These are phyloP conservation scores for Neurospora terricola DNA, from an alignment of 495 filamentous ascomycete genomes.

Conservation along the genomic window DNA sequence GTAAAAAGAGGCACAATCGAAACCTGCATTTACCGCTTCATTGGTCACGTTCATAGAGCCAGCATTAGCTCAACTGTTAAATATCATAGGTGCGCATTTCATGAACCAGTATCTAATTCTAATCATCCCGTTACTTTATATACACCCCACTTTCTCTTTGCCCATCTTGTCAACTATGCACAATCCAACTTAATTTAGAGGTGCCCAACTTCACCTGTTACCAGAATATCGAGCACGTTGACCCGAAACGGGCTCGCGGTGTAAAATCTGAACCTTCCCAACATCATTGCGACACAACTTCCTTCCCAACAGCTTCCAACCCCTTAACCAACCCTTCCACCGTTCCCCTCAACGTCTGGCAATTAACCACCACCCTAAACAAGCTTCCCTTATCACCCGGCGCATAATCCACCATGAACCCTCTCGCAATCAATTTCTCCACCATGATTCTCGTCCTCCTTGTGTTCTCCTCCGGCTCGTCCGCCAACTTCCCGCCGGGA, in stretches of 20 bases:
- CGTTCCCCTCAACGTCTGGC: slow-evolving; percentile 58
- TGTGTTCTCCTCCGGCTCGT: slow-evolving; percentile 52
- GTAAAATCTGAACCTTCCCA: background rate
- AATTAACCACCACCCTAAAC: slow-evolving; percentile 82
- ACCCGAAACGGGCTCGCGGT: background rate
- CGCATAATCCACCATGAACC: slow-evolving; percentile 94
- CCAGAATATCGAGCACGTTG: background rate
- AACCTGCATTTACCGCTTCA: background rate
- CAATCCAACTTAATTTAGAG: background rate
- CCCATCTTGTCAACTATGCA: background rate
- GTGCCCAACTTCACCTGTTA: background rate
- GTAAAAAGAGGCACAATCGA: background rate
- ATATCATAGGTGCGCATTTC: background rate
- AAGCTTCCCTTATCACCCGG: slow-evolving; percentile 71
- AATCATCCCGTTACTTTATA: background rate
- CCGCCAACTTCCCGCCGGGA: slow-evolving; percentile 41
- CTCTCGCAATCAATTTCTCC: slow-evolving; percentile 51
- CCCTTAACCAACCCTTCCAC: slow-evolving; percentile 67
- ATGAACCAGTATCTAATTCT: background rate
- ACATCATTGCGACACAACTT: slow-evolving; percentile 17
- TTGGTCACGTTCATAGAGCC: background rate
- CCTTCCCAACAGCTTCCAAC: slow-evolving; percentile 55
- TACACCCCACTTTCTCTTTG: background rate
- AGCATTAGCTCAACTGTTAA: background rate
- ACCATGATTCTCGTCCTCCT: slow-evolving; percentile 59